These are phyloP conservation scores for Exophiala alcalophila DNA, from an alignment of 2,329 filamentous ascomycete genomes.

Conservation along the genomic window DNA sequence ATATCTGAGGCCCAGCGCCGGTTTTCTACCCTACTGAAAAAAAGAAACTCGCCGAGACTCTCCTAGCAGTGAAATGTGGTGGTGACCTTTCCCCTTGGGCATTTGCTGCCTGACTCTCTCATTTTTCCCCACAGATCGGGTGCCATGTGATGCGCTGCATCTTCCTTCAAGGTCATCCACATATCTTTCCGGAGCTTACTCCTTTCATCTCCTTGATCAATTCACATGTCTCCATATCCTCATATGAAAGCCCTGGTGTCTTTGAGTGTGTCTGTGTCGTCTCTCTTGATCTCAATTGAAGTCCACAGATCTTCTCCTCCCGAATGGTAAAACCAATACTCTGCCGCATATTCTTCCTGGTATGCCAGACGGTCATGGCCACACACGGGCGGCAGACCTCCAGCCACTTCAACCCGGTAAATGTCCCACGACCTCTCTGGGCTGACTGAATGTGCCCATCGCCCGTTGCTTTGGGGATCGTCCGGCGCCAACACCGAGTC, in stretches of 20 bases:
- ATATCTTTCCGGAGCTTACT: background rate
- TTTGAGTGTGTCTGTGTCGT: background rate
- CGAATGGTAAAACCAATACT: conserved; percentile 42
- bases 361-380: conserved; percentile 32
- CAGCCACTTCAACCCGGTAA: conserved; percentile 41
- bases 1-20: background rate
- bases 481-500: conserved; percentile 24
- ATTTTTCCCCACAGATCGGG: background rate
- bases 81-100: background rate
- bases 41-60: background rate
- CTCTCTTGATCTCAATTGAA: conserved; percentile 5
- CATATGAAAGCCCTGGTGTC: conserved; percentile 12
- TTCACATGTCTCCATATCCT: conserved; percentile 1
- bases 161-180: background rate
- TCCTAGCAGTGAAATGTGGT: background rate
- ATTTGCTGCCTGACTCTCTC: background rate
- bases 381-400: conserved; percentile 39
- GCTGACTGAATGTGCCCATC: conserved; percentile 14
- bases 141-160: background rate
- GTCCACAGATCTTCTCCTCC: conserved; percentile 22
- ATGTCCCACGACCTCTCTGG: conserved; percentile 36
- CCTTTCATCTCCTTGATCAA: background rate
- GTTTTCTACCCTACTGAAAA: conserved; percentile 2
- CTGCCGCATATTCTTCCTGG: conserved; percentile 40
- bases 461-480: conserved; percentile 13